Percentiles rank a stretch among this genome's conserved stretches.
These are phyloP conservation scores for Chaetomium cochliodes DNA, from an alignment of 495 filamentous ascomycete genomes.

Conservation along the genomic window DNA sequence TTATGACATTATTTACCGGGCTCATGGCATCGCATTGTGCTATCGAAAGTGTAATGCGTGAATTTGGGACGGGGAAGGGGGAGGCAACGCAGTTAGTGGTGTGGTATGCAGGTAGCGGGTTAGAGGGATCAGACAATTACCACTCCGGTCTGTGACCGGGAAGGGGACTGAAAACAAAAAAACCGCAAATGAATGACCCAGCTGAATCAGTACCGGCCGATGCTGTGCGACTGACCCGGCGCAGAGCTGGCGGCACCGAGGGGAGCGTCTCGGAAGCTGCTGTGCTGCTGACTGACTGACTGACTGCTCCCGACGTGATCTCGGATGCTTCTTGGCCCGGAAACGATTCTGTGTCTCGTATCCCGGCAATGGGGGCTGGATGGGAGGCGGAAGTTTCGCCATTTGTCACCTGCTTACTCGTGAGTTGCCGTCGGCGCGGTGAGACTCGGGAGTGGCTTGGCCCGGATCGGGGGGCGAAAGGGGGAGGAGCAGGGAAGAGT, in stretches of 20 bases:
- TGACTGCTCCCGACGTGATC: too few species aligned
- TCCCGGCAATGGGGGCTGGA: not conserved
- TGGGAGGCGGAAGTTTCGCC: not conserved
- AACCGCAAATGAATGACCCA: not conserved
- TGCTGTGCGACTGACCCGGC: not conserved
- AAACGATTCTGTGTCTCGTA: not conserved
- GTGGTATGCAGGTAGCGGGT: not conserved
- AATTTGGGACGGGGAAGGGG: not conserved
- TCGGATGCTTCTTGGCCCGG: not conserved
- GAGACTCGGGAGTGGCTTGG: not conserved
- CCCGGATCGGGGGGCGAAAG: not conserved
- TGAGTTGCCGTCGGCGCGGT: not conserved
- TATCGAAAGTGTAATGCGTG: slow-evolving; percentile 13
- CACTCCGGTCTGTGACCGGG: slow-evolving; percentile 19
- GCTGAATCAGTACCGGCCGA: not conserved
- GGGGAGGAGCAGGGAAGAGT: not conserved
- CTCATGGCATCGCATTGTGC: slow-evolving; percentile 13
- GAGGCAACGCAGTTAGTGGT: not conserved
- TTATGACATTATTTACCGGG: slow-evolving; percentile 12
- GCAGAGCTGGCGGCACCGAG: not conserved
- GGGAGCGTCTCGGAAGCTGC: not conserved
- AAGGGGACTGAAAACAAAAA: slow-evolving; percentile 7
- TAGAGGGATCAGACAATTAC: not conserved
- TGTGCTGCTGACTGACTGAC: too few species aligned
- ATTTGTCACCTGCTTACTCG: slow-evolving; percentile 6